Base-by-base conservation (phyloP, 805 yeast species). In the Komagataella populi region DNA sequence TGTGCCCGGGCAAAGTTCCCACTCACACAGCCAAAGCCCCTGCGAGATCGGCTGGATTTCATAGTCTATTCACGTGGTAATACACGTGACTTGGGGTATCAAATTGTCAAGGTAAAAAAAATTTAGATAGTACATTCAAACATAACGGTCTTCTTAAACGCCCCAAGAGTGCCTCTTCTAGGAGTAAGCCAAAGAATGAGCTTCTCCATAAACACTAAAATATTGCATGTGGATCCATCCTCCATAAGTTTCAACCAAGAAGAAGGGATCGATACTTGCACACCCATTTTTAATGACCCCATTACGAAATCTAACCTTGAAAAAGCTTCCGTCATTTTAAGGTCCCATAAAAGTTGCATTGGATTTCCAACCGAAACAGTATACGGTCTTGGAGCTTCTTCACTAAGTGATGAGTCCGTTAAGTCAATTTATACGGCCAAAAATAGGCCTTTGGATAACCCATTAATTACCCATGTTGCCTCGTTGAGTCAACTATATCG, bases 341-440 rank as follows among this genome's bases (percentile, higher is more conserved):
- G 69, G 16, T 64, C 65, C 2, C 69, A 83, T 0, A 62, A 73
- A 44, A 70, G 80, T 23, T 88, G 83, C 0, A 89, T 93, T 12
- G 98, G 91, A 0, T 90, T 93, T 59, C 99, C 99, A 1, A 87
- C 99, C 0, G 99, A 93, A 62, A 93, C 99, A 0, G 99, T 93
- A 0, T 93, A 93, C 64, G 99, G 99, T 0, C 72, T 93, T 1
- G 99, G 96, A 0, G 99, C 93, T 1, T 83, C 90, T 3, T 86
- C 95, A 0, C 69, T 87, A 49, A 74, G 72, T 51, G 88, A 88
- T 50, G 79, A 77, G 4, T 77, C 95, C 0, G 96, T 90, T 2
- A 63, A 66, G 53, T 77, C 82, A 47, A 93, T 93, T 7, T 93
- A 89, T 64, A 71, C 66, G 23, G 98, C 97, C 23, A 93, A 93